These are phyloP conservation scores for Suillus variegatus DNA, from an alignment of 768 basidiomycete species.

Conservation along the genomic window DNA sequence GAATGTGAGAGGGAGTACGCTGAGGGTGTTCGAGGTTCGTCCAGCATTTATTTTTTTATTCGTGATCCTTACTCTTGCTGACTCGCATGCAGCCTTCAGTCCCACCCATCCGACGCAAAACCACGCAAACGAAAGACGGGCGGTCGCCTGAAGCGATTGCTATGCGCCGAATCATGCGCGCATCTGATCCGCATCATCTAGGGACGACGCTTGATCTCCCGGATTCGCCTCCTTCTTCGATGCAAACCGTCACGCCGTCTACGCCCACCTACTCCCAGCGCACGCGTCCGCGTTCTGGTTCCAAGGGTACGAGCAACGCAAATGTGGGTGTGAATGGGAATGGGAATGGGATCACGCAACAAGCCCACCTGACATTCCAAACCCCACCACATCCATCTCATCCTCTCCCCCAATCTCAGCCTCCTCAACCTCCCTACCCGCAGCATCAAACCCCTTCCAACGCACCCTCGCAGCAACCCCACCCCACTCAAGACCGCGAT, in stretches of 20 bases:
- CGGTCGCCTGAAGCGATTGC: constrained; percentile 75
- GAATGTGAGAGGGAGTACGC: constrained; percentile 85
- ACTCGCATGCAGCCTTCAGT: constrained; percentile 59
- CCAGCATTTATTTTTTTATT: background rate
- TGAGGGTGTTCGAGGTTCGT: constrained; percentile 90
- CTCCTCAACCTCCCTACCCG: background rate
- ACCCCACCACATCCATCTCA: background rate
- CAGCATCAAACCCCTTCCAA: background rate
- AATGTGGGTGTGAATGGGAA: background rate
- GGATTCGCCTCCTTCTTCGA: constrained; percentile 32
- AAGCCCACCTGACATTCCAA: background rate
- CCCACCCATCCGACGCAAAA: constrained; percentile 61
- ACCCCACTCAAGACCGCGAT: constrained; percentile 33
- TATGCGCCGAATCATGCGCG: constrained; percentile 82
- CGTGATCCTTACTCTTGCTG: background rate
- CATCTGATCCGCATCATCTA: constrained; percentile 76
- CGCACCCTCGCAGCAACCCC: background rate
- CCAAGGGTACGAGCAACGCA: background rate
- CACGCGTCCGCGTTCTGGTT: background rate
- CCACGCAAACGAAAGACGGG: constrained; percentile 56
- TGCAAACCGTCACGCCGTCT: constrained; percentile 28
- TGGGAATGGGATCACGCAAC: background rate
- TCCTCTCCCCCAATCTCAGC: background rate
- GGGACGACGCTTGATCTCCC: constrained; percentile 57
- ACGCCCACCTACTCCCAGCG: background rate